phyloP scores from a whole-genome alignment of 345 rosid genomes.

The Citrus inodora region DNA sequence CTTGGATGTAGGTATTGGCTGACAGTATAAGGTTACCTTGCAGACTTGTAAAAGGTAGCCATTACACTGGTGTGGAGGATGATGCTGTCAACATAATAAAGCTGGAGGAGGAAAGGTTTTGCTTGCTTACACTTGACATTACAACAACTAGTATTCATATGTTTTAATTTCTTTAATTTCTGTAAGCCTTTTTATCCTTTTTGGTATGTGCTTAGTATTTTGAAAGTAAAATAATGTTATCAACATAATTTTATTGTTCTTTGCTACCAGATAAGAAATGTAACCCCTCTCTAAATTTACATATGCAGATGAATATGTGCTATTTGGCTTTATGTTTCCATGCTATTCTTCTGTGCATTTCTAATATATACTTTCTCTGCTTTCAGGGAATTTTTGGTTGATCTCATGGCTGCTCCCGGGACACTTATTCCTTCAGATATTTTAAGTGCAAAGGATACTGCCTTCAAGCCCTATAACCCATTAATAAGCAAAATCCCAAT shows the following conservation, averaged over 20 bases:
- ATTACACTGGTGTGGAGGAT: slow-evolving; percentile 97
- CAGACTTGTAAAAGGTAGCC: slow-evolving; percentile 96
- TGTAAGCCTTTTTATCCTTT: not conserved
- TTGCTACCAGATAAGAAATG: not conserved
- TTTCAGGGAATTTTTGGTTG: slow-evolving; percentile 97
- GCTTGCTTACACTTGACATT: slow-evolving; percentile 16
- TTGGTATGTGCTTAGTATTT: not conserved
- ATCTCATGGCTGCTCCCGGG: slow-evolving; percentile 99
- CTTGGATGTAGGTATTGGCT: slow-evolving; percentile 74
- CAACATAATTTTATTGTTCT: not conserved
- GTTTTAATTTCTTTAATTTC: not conserved
- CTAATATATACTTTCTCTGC: slow-evolving; percentile 28
- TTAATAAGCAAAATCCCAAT: slow-evolving; percentile 42
- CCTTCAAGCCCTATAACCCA: slow-evolving; percentile 47
- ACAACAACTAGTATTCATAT: not conserved
- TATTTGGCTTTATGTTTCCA: not conserved
- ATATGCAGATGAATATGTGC: not conserved
- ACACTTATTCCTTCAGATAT: slow-evolving; percentile 96
- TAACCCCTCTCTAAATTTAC: not conserved
- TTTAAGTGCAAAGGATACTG: slow-evolving; percentile 52
- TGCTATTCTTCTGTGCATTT: slow-evolving; percentile 5
- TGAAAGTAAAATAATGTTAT: not conserved
- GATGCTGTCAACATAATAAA: slow-evolving; percentile 95
- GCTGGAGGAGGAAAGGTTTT: slow-evolving; percentile 84
- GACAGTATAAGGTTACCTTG: slow-evolving; percentile 78